Percentiles rank a stretch among this genome's conserved stretches.
These are phyloP conservation scores for Populus davidiana DNA, from an alignment of 345 rosid genomes.

Conservation along the genomic window DNA sequence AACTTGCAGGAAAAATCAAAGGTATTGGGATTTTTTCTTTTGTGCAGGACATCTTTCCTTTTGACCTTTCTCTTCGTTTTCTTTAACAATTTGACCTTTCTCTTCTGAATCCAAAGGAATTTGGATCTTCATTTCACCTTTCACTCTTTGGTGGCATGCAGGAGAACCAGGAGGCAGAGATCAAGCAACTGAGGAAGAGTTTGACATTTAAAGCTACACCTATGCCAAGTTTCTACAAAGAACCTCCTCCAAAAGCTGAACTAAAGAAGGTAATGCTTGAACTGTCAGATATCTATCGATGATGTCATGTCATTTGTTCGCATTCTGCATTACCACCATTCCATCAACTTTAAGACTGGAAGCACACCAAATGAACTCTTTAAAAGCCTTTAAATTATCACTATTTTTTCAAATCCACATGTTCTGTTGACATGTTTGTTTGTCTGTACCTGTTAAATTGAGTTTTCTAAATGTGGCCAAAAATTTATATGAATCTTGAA, in stretches of 20 bases:
- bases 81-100: neutral
- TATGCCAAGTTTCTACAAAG: constrained; percentile 34
- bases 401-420: neutral
- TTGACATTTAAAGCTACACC: constrained; percentile 34
- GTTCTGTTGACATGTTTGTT: neutral
- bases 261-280: constrained; percentile 24
- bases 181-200: constrained; percentile 29
- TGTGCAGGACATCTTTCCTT: constrained; percentile 7
- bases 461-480: neutral
- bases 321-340: neutral
- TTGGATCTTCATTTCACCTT: neutral
- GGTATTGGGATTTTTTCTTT: constrained; percentile 10
- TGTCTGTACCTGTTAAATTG: neutral
- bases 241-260: constrained; percentile 33
- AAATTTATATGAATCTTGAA: neutral
- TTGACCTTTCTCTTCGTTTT: constrained; percentile 3
- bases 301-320: neutral
- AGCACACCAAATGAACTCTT: constrained; percentile 1
- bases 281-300: neutral
- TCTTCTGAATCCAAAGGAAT: neutral
- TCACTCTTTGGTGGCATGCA: constrained; percentile 7
- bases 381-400: neutral
- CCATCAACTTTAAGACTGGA: constrained; percentile 2
- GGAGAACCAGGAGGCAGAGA: constrained; percentile 38
- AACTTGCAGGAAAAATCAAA: constrained; percentile 31